These are phyloP conservation scores for Globisporangium recalcitrans DNA, from an alignment of 352 stramenopile species.

Conservation along the genomic window DNA sequence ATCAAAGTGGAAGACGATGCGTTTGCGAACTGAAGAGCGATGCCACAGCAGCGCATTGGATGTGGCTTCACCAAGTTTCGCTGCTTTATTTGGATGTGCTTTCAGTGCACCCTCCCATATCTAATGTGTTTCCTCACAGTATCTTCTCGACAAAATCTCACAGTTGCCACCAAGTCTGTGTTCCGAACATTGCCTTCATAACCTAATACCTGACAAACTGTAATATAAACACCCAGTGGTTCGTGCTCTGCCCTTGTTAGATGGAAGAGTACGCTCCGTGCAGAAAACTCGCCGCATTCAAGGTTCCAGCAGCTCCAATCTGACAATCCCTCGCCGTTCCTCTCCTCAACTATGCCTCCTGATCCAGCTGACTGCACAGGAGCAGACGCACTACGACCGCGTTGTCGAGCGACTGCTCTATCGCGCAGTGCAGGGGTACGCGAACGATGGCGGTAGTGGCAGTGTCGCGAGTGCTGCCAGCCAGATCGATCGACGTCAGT, in stretches of 20 bases:
- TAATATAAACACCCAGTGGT: neutral
- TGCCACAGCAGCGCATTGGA: neutral
- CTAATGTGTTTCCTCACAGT: neutral
- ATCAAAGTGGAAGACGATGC: no score
- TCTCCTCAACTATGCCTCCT: neutral
- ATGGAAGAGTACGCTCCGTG: neutral
- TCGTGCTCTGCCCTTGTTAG: neutral
- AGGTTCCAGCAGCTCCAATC: neutral
- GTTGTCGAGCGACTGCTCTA: neutral
- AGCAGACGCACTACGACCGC: neutral
- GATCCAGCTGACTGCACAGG: neutral
- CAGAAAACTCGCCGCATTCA: neutral
- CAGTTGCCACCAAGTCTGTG: no score
- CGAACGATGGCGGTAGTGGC: neutral
- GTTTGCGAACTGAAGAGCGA: neutral
- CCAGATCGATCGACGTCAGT: constrained; percentile 12
- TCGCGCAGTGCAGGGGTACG: neutral
- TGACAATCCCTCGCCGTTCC: neutral
- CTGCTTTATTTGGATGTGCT: neutral
- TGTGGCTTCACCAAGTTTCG: neutral
- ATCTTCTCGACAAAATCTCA: no score
- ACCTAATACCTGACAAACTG: neutral
- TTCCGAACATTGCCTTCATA: neutral
- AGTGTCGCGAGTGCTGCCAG: neutral
- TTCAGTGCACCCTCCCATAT: neutral